Evolutionary conservation across 2,329 filamentous ascomycete species (phyloP).

Genomic region (Trichoderma sp.): DNA sequence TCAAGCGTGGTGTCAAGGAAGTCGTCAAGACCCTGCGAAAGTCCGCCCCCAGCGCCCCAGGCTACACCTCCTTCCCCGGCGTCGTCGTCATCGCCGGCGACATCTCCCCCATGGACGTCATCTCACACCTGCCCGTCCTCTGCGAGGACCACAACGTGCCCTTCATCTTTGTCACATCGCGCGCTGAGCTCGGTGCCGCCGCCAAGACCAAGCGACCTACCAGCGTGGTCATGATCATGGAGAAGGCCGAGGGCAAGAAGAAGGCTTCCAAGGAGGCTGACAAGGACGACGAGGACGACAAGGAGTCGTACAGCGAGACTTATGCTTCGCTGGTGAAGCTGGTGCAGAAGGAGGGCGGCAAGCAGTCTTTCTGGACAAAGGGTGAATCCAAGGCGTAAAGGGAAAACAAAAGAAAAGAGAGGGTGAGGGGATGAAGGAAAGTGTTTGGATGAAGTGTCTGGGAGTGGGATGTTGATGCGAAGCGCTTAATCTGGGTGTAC

Average conservation of each 20-base stretch:
- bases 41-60: constrained; percentile 71
- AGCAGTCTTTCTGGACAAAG: constrained; percentile 57
- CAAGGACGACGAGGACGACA: constrained; percentile 53
- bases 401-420: not conserved
- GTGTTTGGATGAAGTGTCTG: not conserved
- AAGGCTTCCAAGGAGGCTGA: constrained; percentile 49
- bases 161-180: constrained; percentile 91
- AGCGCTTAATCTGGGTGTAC: constrained; percentile 42
- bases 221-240: constrained; percentile 87
- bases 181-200: constrained; percentile 90
- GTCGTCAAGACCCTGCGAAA: constrained; percentile 98
- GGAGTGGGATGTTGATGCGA: constrained; percentile 9
- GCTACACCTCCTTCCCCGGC: constrained; percentile 65
- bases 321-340: constrained; percentile 69
- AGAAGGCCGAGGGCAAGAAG: constrained; percentile 56
- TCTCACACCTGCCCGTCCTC: constrained; percentile 94
- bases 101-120: constrained; percentile 98
- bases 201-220: constrained; percentile 96
- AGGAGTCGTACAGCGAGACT: constrained; percentile 64
- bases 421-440: not conserved
- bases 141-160: constrained; percentile 98
- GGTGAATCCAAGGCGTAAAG: constrained; percentile 41
- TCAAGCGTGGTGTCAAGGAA: constrained; percentile 98
- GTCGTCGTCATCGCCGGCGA: constrained; percentile 94
- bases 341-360: constrained; percentile 66